phyloP scores from a whole-genome alignment of 495 filamentous ascomycete species.

The Cryomyces antarcticus region DNA sequence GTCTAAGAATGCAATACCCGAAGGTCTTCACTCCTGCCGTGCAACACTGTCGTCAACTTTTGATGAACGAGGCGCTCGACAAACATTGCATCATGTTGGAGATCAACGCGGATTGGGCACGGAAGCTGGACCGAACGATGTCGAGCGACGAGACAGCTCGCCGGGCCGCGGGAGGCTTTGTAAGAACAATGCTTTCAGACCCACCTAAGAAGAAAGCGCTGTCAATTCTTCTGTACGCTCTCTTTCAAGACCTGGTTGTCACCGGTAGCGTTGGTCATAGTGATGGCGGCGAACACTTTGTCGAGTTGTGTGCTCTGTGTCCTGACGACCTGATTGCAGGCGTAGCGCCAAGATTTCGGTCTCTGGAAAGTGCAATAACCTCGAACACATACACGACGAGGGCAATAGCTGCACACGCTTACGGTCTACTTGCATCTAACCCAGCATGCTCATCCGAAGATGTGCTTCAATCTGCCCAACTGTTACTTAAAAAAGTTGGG shows the following conservation, averaged over 20 bases:
- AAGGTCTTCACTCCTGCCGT: slow-evolving; percentile 43
- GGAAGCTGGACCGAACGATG: slow-evolving; percentile 48
- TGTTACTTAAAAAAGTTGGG: slow-evolving; percentile 21
- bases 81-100: slow-evolving; percentile 27
- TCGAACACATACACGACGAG: slow-evolving; percentile 51
- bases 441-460: slow-evolving; percentile 20
- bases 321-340: slow-evolving; percentile 29
- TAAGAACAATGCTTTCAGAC: neutral
- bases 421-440: slow-evolving; percentile 63
- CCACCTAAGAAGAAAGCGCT: neutral
- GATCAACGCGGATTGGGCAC: slow-evolving; percentile 70
- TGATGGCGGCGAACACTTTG: slow-evolving; percentile 37
- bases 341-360: slow-evolving; percentile 5
- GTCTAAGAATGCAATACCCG: slow-evolving; percentile 9
- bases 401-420: slow-evolving; percentile 39
- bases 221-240: slow-evolving; percentile 6
- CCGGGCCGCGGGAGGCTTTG: slow-evolving; percentile 26
- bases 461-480: slow-evolving; percentile 20
- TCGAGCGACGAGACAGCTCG: slow-evolving; percentile 42
- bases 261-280: slow-evolving; percentile 24
- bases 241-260: slow-evolving; percentile 7
- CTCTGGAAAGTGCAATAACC: slow-evolving; percentile 26
- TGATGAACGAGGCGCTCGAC: slow-evolving; percentile 49
- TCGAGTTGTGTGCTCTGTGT: slow-evolving; percentile 45
- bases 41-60: slow-evolving; percentile 48